Evolutionary conservation across 371 early-diverging fungal genomes (phyloP), one percentile per base, ranked within the genome.

Genomic region (Apophysomyces ossiformis): DNA sequence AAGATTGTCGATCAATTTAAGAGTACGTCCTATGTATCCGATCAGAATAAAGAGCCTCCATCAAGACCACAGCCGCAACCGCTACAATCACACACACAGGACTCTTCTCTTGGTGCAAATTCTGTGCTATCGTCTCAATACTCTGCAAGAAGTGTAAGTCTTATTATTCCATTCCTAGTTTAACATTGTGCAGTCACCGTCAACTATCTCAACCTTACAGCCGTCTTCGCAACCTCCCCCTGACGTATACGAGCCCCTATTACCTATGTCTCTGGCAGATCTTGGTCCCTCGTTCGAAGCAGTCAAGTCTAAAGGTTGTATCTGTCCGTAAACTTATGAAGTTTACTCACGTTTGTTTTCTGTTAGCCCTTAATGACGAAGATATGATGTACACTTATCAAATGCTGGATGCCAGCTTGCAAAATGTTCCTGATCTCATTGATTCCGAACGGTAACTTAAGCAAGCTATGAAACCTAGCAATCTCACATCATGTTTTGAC

Each of bases 341-440:
- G 4, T 5, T 13, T 16, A 61, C 18, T 37, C 6, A 45, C 47
- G 36, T 21, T 44, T 43, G 26, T 60, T 41, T 38, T 32, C 7
- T 58, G 36, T 8, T 62, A 68, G 73, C 76, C 1, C 63, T 66
- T 61, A 72, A 58, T 38, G 72, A 72, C 39, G 75, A 71, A 6
- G 78, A 66, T 56, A 73, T 69, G 75, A 69, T 73, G 59, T 83
- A 86, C 61, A 77, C 73, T 16, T 84, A 86, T 38, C 86, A 86
- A 69, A 92, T 94, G 92, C 70, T 93, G 64, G 91, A 92, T 63
- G 85, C 90, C 9, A 91, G 91, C 69, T 87, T 90, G 68, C 87
- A 88, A 66, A 87, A 85, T 75, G 75, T 93, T 13, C 93, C 93
- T 38, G 92, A 92, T 58, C 73, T 88, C 4, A 76, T 85, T 50